Evolutionary conservation across 1,139 yeast genomes (phyloP), one percentile per base, ranked within the genome.

Genomic region (Suhomyces bolitotheri): DNA sequence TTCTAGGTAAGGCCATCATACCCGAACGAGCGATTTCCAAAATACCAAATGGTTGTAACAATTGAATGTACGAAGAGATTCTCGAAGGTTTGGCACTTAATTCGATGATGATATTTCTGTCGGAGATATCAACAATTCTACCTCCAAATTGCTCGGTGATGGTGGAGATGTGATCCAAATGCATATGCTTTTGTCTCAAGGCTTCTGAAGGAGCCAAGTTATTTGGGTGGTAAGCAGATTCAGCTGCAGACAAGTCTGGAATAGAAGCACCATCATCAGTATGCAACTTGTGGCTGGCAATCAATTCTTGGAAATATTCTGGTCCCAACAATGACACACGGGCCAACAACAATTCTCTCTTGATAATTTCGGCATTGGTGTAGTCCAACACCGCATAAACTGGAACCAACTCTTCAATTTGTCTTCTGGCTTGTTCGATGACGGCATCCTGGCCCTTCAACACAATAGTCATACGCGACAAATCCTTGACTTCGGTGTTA

Each of bases 401-500:
- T 5, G 98, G 98, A 17, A 92, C 98, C 58, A 92, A 76, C 55
- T 92, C 97, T 67, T 92, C 98, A 47, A 92, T 85, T 64, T 92
- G 98, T 61, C 97, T 82, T 61, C 98, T 80, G n/a, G 97, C 97
- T 70, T 92, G 98, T 63, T 92, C 98, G 51, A 92, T 84, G 40
- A 92, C 92, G 17, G 95, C 96, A 55, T 90, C 96, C 60, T 89
- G 95, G 42, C 97, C 98, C 42, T 82, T 83, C 54, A 92, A 73
- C 21, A 88, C 96, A 54, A 92, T 87, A 9, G 98, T 92, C 98
- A 92, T 92, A 60, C 98, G 78, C 22, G 96, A 86, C 50, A 92
- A 75, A 60, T 92, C 97, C 64, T 84, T 82, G 44, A 92, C 97
- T 62, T 92, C 97, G 22, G 98, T 92, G 68, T 83, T 87, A 62